These are phyloP conservation scores for Candida lessepsii DNA, from an alignment of 805 yeast genomes.

Conservation along the genomic window DNA sequence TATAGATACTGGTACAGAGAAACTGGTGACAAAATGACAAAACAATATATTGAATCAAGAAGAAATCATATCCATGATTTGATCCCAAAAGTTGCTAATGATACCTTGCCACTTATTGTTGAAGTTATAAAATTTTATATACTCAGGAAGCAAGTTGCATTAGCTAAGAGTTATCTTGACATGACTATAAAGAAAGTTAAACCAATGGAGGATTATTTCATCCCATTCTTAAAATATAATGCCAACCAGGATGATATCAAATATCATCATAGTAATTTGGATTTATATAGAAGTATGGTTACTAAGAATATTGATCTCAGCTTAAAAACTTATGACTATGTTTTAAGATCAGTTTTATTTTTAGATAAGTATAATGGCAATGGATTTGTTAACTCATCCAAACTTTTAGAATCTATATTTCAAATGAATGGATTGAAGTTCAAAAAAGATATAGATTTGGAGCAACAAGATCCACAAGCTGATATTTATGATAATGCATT, in stretches of 20 bases:
- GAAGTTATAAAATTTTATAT: constrained; percentile 29
- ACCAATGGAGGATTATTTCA: constrained; percentile 25
- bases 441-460: constrained; percentile 3
- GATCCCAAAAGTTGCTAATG: neutral
- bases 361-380: constrained; percentile 17
- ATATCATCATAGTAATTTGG: constrained; percentile 24
- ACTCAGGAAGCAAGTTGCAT: constrained; percentile 14
- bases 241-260: constrained; percentile 18
- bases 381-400: constrained; percentile 18
- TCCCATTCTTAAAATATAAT: constrained; percentile 29
- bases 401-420: constrained; percentile 25
- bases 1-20: constrained; percentile 28
- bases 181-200: constrained; percentile 15
- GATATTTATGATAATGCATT: constrained; percentile 16
- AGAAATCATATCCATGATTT: constrained; percentile 4
- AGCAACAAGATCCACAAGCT: neutral
- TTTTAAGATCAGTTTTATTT: constrained; percentile 28
- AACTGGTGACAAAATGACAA: constrained; percentile 9
- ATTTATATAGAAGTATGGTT: constrained; percentile 35
- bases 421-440: constrained; percentile 30
- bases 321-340: constrained; percentile 28
- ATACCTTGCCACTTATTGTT: constrained; percentile 6
- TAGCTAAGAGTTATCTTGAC: constrained; percentile 24
- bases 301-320: constrained; percentile 22
- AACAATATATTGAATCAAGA: constrained; percentile 8